Percentiles rank a stretch among this genome's conserved stretches.
Evolutionary conservation across 2,329 filamentous ascomycete genomes (phyloP).

Genomic region (Myotisia sp.): DNA sequence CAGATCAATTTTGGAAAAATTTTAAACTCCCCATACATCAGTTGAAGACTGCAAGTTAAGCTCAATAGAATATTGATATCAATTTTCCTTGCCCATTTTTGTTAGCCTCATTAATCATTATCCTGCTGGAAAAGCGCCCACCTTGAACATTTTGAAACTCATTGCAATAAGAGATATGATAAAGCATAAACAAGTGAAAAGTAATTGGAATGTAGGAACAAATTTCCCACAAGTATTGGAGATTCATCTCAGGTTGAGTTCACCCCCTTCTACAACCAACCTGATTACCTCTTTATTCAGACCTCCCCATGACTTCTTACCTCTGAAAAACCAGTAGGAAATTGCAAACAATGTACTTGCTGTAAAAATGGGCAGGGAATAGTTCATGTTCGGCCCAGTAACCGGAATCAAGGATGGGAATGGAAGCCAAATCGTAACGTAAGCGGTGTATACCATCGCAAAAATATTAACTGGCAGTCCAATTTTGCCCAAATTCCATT

Average conservation of each 20-base stretch:
- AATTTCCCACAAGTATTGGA: not conserved
- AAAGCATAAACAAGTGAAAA: too few relatives aligned
- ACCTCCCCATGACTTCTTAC: constrained; percentile 11
- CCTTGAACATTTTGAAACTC: too few relatives aligned
- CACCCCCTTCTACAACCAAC: constrained; percentile 11
- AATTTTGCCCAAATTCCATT: constrained; percentile 21
- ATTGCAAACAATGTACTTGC: constrained; percentile 11
- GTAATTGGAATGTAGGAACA: not conserved
- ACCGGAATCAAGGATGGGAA: constrained; percentile 25
- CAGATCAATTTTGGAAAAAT: too few relatives aligned
- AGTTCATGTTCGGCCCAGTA: constrained; percentile 27
- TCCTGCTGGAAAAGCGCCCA: too few relatives aligned
- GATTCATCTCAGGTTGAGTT: constrained; percentile 10
- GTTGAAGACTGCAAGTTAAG: too few relatives aligned
- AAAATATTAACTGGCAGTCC: constrained; percentile 23
- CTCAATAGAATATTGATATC: too few relatives aligned
- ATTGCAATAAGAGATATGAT: too few relatives aligned
- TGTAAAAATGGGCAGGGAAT: constrained; percentile 22
- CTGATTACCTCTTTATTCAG: constrained; percentile 13
- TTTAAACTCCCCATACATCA: too few relatives aligned
- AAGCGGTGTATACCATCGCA: constrained; percentile 22
- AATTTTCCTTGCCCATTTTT: too few relatives aligned
- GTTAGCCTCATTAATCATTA: too few relatives aligned
- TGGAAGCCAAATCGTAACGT: constrained; percentile 21
- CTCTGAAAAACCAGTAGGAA: constrained; percentile 11